Conservation (phyloP, 805 yeast genomes). For the Suhomyces faveliae region DNA sequence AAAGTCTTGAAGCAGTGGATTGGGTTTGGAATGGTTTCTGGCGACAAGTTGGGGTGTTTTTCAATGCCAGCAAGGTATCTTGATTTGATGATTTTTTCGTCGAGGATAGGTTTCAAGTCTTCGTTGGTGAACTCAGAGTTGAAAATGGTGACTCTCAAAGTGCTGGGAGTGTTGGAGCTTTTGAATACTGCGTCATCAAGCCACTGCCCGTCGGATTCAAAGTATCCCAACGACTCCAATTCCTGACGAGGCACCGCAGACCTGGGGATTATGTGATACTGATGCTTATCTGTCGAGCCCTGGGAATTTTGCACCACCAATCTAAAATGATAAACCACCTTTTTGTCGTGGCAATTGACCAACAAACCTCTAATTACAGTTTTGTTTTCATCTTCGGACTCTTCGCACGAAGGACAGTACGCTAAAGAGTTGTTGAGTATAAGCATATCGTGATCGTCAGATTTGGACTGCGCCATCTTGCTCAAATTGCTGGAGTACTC, state of each 20-base stretch:
- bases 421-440: slow-evolving; percentile 36
- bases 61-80: slow-evolving; percentile 44
- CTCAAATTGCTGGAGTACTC: slow-evolving; percentile 31
- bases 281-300: slow-evolving; percentile 28
- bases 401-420: slow-evolving; percentile 33
- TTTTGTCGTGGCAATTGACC: slow-evolving; percentile 14
- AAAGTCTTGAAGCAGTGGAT: slow-evolving; percentile 60
- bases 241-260: slow-evolving; percentile 29
- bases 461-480: slow-evolving; percentile 12
- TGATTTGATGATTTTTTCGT: slow-evolving; percentile 46
- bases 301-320: slow-evolving; percentile 23
- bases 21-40: slow-evolving; percentile 48
- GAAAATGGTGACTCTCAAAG: slow-evolving; percentile 52
- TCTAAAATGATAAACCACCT: slow-evolving; percentile 27
- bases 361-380: slow-evolving; percentile 34
- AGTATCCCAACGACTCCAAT: slow-evolving; percentile 16
- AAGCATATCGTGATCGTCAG: slow-evolving; percentile 20
- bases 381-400: slow-evolving; percentile 16
- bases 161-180: slow-evolving; percentile 21
- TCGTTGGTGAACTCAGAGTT: slow-evolving; percentile 48
- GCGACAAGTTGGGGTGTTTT: slow-evolving; percentile 25
- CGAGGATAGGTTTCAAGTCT: slow-evolving; percentile 47
- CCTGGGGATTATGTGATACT: slow-evolving; percentile 32
- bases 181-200: slow-evolving; percentile 37
- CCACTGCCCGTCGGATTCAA: slow-evolving; percentile 6